Evolutionary conservation across 805 yeast genomes (phyloP).

Genomic region (Ogataea nitratoaversa): DNA sequence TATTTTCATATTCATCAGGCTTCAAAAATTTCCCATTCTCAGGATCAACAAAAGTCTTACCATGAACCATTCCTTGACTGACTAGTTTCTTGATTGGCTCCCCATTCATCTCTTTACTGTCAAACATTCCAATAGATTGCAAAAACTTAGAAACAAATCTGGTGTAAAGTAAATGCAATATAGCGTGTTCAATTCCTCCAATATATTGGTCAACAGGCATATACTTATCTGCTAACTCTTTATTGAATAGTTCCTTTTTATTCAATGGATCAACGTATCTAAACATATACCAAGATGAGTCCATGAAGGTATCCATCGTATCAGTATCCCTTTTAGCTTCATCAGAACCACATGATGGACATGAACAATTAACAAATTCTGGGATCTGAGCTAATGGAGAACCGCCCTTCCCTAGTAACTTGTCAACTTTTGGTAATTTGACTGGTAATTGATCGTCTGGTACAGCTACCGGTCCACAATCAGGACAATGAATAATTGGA

Average conservation of each 20-base stretch:
- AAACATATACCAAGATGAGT: conserved; percentile 94
- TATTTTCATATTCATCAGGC: conserved; percentile 63
- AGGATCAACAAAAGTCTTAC: conserved; percentile 76
- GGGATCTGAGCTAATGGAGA: conserved; percentile 67
- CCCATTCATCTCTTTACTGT: conserved; percentile 49
- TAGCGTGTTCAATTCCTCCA: conserved; percentile 98
- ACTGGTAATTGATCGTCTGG: conserved; percentile 88
- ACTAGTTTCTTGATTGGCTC: conserved; percentile 82
- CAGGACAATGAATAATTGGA: conserved; percentile 83
- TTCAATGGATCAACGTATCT: conserved; percentile 78
- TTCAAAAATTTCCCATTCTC: conserved; percentile 67
- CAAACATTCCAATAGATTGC: conserved; percentile 63
- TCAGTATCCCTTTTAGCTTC: conserved; percentile 93
- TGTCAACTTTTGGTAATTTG: conserved; percentile 54
- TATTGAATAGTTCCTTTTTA: conserved; percentile 45
- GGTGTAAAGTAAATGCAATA: conserved; percentile 81
- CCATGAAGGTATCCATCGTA: conserved; percentile 98
- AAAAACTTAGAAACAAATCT: conserved; percentile 83
- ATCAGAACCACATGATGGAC: conserved; percentile 73
- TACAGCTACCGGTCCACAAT: conserved; percentile 89
- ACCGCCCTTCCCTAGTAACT: conserved; percentile 42
- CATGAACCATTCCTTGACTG: conserved; percentile 98
- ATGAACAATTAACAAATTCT: conserved; percentile 65
- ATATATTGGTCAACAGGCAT: conserved; percentile 88
- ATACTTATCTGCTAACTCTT: conserved; percentile 41